Conservation (phyloP, 257 asterid species). For the Voacanga thouarsii region DNA sequence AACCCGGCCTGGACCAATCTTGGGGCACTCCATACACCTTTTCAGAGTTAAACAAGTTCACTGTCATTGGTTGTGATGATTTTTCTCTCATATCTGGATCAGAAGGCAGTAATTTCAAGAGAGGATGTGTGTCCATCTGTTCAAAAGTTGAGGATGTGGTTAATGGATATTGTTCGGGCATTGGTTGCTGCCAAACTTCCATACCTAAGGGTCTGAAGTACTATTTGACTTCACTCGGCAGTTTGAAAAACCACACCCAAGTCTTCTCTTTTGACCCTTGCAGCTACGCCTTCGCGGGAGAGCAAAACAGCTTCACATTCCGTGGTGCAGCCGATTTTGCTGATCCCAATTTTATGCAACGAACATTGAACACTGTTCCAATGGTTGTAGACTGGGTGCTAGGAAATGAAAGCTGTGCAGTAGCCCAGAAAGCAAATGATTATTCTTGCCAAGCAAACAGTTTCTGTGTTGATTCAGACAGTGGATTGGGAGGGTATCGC, state of each 20-base stretch:
- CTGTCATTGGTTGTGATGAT: conserved; percentile 67
- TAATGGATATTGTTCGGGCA: conserved; percentile 51
- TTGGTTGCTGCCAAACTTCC: conserved; percentile 75
- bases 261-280: conserved; percentile 50
- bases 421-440: conserved; percentile 15
- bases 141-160: conserved; percentile 30
- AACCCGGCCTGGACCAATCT: conserved; percentile 31
- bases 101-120: conserved; percentile 24
- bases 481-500: conserved; percentile 51
- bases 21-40: conserved; percentile 39
- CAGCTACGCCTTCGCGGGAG: conserved; percentile 69
- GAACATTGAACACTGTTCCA: conserved; percentile 33
- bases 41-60: conserved; percentile 50
- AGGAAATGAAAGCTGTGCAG: conserved; percentile 49
- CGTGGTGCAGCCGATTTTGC: conserved; percentile 43
- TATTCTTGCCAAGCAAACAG: conserved; percentile 50
- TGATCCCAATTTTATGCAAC: conserved; percentile 39
- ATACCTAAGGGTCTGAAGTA: conserved; percentile 44
- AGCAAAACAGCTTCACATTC: conserved; percentile 37
- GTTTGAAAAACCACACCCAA: conserved; percentile 29
- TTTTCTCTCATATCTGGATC: conserved; percentile 29
- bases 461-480: conserved; percentile 45
- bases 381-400: conserved; percentile 68
- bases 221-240: background rate
- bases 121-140: conserved; percentile 58